Conservation (phyloP, 2,329 filamentous ascomycete genomes). For the Exophiala sp. region DNA sequence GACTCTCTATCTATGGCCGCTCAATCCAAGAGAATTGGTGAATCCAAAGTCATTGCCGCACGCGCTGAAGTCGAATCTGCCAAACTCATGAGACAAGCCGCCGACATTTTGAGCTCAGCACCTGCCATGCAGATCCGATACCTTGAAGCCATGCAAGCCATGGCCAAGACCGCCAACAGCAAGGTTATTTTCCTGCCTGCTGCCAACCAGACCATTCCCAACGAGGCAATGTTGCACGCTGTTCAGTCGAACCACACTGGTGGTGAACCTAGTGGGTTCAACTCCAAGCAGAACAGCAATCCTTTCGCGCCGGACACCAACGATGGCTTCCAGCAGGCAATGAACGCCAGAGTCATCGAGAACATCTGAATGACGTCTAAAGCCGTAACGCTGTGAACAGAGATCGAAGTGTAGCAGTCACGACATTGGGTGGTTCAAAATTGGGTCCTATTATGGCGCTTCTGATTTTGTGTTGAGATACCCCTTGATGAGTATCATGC, state of each 20-base stretch:
- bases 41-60: conserved; percentile 96
- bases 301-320: conserved; percentile 36
- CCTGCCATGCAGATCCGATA: conserved; percentile 98
- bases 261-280: conserved; percentile 51
- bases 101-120: conserved; percentile 85
- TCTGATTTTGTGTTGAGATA: conserved; percentile 15
- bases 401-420: not conserved
- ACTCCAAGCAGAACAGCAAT: conserved; percentile 37
- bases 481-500: conserved; percentile 22
- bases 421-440: not conserved
- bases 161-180: conserved; percentile 88
- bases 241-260: conserved; percentile 43
- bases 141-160: conserved; percentile 96
- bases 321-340: conserved; percentile 71
- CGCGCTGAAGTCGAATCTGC: conserved; percentile 94
- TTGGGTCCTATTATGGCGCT: conserved; percentile 1
- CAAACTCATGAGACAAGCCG: conserved; percentile 74
- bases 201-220: conserved; percentile 56
- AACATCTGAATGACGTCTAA: conserved; percentile 60
- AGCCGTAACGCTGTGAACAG: not conserved
- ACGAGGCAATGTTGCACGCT: conserved; percentile 45
- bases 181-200: conserved; percentile 83
- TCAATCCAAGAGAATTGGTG: conserved; percentile 96
- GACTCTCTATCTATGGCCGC: conserved; percentile 97
- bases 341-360: conserved; percentile 79